Base-by-base conservation (phyloP, 768 basidiomycete genomes). In the Galerina sulciceps region DNA sequence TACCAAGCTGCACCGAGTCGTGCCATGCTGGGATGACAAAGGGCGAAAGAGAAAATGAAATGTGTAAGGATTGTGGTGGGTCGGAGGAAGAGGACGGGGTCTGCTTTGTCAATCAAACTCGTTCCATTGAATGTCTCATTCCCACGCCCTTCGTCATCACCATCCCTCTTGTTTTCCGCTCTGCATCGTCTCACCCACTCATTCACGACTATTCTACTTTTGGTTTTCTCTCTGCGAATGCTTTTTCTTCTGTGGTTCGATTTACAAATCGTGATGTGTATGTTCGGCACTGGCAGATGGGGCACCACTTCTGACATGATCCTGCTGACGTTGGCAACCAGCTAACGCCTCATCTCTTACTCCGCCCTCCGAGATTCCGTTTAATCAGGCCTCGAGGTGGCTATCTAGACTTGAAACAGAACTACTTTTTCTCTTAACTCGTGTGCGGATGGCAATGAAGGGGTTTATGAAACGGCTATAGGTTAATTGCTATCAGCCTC, bases 1-100 rank as follows among this genome's bases (percentile, higher is more conserved):
- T 65, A 69, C 68, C 68, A 64, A 60, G 68, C 68, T 56, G 64
- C 61, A 50, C 66, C 65, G 58, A 62, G 61, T 64, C 68, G 64
- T 58, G 62, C 59, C 68, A 69, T 69, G 31, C 34, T 47, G 59
- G 46, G 52, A 54, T 48, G 54, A 61, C 59, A 60, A 53, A 51
- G 22, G 48, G 35, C 34, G 14, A 49, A 26, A 45, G 36, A 26
- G 48, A 43, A 36, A 36, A 46, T 15, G 43, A 15, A 36, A 53
- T n/a, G n/a, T n/a, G n/a, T 38, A 54, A 17, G 6, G 22, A 35
- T 13, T n/a, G 41, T 36, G 20, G 46, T 37, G 55, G 36, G 44
- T 35, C 44, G 36, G 42, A 43, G 31, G 43, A 17, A 53, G 53
- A 55, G 51, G 10, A 53, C 57, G 20, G 47, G 38, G 37, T 35